These are phyloP conservation scores for Pueraria montana DNA, from an alignment of 306 rosid genomes.

Conservation along the genomic window DNA sequence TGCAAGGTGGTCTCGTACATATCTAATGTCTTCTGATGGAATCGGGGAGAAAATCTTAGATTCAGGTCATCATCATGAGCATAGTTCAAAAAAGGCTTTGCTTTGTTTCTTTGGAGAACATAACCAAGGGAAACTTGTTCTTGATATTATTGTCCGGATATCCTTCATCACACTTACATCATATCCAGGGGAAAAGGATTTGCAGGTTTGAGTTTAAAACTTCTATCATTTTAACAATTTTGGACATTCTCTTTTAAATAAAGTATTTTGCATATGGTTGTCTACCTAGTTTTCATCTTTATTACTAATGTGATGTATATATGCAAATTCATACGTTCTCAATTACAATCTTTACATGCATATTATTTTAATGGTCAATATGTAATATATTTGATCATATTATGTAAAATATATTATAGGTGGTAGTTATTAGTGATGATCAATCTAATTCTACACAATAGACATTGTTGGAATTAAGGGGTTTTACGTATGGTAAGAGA, in stretches of 20 bases:
- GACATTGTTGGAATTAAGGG: not conserved
- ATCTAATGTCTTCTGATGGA: slow-evolving; percentile 82
- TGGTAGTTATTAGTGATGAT: slow-evolving; percentile 1
- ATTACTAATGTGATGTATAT: slow-evolving; percentile 27
- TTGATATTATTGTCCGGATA: slow-evolving; percentile 86
- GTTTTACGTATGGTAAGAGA: not conserved
- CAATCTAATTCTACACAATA: not conserved
- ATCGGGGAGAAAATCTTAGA: slow-evolving; percentile 54
- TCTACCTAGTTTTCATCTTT: slow-evolving; percentile 42
- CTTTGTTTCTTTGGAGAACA: slow-evolving; percentile 82
- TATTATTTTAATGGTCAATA: slow-evolving; percentile 10
- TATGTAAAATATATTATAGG: slow-evolving; percentile 20
- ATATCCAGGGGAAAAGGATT: slow-evolving; percentile 90
- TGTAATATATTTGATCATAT: not conserved
- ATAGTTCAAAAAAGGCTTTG: slow-evolving; percentile 63
- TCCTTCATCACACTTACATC: slow-evolving; percentile 74
- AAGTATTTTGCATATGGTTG: slow-evolving; percentile 33
- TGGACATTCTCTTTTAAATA: slow-evolving; percentile 16
- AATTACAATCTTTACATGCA: slow-evolving; percentile 3
- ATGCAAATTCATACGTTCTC: slow-evolving; percentile 8
- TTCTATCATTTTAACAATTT: slow-evolving; percentile 39
- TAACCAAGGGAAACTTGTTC: slow-evolving; percentile 83
- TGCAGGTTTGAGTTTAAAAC: slow-evolving; percentile 75
- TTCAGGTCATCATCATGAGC: slow-evolving; percentile 56
- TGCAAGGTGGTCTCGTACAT: slow-evolving; percentile 95